Conservation (phyloP, 768 basidiomycete species). For the Suillus variegatus region DNA sequence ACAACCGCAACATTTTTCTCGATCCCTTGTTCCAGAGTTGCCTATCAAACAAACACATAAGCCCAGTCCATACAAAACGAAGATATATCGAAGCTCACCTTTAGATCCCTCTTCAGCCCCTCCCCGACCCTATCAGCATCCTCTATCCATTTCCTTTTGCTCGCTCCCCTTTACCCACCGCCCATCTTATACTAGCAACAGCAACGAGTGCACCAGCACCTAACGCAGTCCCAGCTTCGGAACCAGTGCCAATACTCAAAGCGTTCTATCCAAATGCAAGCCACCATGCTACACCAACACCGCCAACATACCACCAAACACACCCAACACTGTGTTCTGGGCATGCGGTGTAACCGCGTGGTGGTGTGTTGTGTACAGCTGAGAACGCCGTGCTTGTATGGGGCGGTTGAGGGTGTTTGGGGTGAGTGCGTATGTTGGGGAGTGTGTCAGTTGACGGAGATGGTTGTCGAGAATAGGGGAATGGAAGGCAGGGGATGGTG, state of each 20-base stretch:
- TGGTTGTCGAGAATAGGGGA: slow-evolving; percentile 62
- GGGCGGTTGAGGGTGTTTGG: slow-evolving; percentile 51
- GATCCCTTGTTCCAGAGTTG: slow-evolving; percentile 46
- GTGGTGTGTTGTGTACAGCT: slow-evolving; percentile 60
- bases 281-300: slow-evolving; percentile 61
- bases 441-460: slow-evolving; percentile 51
- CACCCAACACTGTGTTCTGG: slow-evolving; percentile 55
- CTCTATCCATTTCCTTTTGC: slow-evolving; percentile 64
- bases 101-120: slow-evolving; percentile 64
- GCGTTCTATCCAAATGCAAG: slow-evolving; percentile 41
- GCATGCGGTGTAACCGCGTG: slow-evolving; percentile 61
- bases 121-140: slow-evolving; percentile 65
- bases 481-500: slow-evolving; percentile 27
- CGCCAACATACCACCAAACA: slow-evolving; percentile 48
- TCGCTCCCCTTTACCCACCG: slow-evolving; percentile 66
- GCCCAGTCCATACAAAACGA: slow-evolving; percentile 10
- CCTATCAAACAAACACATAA: slow-evolving; percentile 33
- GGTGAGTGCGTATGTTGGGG: slow-evolving; percentile 47
- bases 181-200: slow-evolving; percentile 57
- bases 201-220: slow-evolving; percentile 59
- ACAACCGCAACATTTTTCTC: slow-evolving; percentile 53
- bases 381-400: slow-evolving; percentile 49
- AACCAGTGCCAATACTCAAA: slow-evolving; percentile 34
- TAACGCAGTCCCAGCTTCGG: slow-evolving; percentile 58
- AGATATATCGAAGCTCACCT: slow-evolving; percentile 40